These are phyloP conservation scores for Xylaria curta DNA, from an alignment of 495 filamentous ascomycete genomes.

Conservation along the genomic window DNA sequence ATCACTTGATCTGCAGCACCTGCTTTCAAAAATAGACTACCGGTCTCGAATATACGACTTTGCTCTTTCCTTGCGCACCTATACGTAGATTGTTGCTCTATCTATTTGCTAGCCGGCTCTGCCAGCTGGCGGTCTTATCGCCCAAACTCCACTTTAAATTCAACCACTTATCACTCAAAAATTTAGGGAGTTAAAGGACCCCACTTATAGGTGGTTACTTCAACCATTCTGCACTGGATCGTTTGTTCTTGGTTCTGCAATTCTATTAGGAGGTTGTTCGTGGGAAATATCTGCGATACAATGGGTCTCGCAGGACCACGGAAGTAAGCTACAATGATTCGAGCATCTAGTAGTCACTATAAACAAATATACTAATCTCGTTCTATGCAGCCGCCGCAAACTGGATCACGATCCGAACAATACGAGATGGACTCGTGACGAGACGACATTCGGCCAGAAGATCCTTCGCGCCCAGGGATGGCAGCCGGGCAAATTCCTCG, in stretches of 20 bases:
- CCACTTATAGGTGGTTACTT: not conserved
- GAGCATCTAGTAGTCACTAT: conserved; percentile 12
- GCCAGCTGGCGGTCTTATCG: conserved; percentile 12
- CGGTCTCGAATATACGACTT: not conserved
- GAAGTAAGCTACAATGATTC: conserved; percentile 60
- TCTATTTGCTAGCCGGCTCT: not conserved
- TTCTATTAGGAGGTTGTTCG: not conserved
- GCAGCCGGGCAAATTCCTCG: conserved; percentile 82
- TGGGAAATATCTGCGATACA: conserved; percentile 25
- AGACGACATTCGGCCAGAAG: conserved; percentile 80
- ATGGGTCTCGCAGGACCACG: conserved; percentile 80
- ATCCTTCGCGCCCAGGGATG: conserved; percentile 89
- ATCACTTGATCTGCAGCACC: not conserved
- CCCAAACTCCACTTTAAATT: not conserved
- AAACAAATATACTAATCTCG: not conserved
- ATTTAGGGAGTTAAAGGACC: conserved; percentile 1
- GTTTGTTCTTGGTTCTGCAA: conserved; percentile 3
- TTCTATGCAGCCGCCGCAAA: conserved; percentile 70
- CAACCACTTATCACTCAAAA: conserved; percentile 20
- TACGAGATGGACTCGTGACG: conserved; percentile 85
- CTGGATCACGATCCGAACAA: conserved; percentile 92
- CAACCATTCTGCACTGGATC: conserved; percentile 1
- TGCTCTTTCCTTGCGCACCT: not conserved
- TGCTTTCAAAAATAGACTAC: not conserved
- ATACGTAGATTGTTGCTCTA: not conserved